A percentile compares a stretch with the other conserved stretches of the same genome.
Evolutionary conservation across 441 rosid species (phyloP).

Genomic region (Eruca vesicaria): DNA sequence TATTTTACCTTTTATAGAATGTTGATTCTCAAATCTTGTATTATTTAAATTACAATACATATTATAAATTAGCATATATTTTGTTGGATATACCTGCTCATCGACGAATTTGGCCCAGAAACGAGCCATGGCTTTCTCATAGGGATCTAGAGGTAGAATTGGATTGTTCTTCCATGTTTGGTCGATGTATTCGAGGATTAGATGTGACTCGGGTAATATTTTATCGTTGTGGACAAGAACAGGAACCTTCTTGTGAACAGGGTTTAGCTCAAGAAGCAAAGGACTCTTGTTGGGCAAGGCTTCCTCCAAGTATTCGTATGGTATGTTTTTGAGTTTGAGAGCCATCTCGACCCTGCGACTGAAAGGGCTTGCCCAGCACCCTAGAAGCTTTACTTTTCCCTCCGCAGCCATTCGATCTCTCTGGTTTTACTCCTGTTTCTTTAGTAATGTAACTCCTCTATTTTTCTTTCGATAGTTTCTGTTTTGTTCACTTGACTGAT

Average conservation of each 20-base stretch:
- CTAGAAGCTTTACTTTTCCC: conserved; percentile 15
- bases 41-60: neutral
- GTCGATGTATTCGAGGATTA: conserved; percentile 38
- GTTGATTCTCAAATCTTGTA: neutral
- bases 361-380: conserved; percentile 15
- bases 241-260: conserved; percentile 34
- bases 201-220: conserved; percentile 15
- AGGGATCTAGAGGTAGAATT: conserved; percentile 38
- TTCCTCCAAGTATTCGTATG: conserved; percentile 36
- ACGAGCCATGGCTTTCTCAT: conserved; percentile 35
- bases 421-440: neutral
- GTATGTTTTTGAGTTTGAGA: conserved; percentile 34
- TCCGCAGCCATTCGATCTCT: conserved; percentile 3
- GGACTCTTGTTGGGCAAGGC: conserved; percentile 32
- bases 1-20: neutral
- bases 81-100: conserved; percentile 2
- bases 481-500: neutral
- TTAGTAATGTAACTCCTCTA: neutral
- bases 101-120: conserved; percentile 39
- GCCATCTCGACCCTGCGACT: conserved; percentile 36
- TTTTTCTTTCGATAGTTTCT: neutral
- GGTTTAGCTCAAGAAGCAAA: conserved; percentile 32
- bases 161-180: conserved; percentile 29
- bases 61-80: neutral
- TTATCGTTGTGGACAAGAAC: conserved; percentile 36